These are phyloP conservation scores for Candida adriatica DNA, from an alignment of 805 yeast species.

Conservation along the genomic window DNA sequence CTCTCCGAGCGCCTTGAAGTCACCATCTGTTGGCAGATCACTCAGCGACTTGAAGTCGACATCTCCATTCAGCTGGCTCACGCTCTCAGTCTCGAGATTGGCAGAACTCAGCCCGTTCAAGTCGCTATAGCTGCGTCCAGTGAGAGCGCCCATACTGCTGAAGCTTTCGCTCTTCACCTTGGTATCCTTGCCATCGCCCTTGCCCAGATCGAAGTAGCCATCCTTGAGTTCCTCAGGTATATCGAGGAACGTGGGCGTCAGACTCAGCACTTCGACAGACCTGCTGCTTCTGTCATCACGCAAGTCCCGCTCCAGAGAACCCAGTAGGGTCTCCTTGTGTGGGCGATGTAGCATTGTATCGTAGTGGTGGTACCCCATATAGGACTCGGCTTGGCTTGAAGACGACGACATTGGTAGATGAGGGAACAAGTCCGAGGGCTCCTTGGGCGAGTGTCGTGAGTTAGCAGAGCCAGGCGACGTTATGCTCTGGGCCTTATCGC, in stretches of 20 bases:
- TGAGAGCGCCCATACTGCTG: too few relatives aligned
- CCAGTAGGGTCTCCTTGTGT: conserved; percentile 8
- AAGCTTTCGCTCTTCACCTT: too few relatives aligned
- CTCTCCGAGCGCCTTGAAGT: too few relatives aligned
- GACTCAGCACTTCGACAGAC: conserved; percentile 31
- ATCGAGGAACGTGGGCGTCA: conserved; percentile 36
- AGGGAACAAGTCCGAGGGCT: conserved; percentile 9
- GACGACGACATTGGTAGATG: conserved; percentile 5
- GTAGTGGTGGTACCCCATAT: conserved; percentile 12
- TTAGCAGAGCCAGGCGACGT: conserved; percentile 3
- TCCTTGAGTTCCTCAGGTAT: conserved; percentile 4
- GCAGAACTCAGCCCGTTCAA: too few relatives aligned
- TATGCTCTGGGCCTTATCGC: conserved; percentile 1
- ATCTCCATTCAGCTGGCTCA: too few relatives aligned
- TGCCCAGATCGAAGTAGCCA: conserved; percentile 1
- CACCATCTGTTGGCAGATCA: too few relatives aligned
- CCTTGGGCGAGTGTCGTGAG: conserved; percentile 4
- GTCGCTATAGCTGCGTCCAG: too few relatives aligned
- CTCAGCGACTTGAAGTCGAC: too few relatives aligned
- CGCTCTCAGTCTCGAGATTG: too few relatives aligned
- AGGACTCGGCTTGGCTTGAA: background rate
- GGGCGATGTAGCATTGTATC: conserved; percentile 16
- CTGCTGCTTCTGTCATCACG: conserved; percentile 2
- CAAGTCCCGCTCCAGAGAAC: conserved; percentile 10
- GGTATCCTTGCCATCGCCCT: too few relatives aligned